Percentiles rank a stretch among this genome's conserved stretches.
Conservation (phyloP, 1,284 basidiomycete genomes). For the Limonomyces culmigenus region DNA sequence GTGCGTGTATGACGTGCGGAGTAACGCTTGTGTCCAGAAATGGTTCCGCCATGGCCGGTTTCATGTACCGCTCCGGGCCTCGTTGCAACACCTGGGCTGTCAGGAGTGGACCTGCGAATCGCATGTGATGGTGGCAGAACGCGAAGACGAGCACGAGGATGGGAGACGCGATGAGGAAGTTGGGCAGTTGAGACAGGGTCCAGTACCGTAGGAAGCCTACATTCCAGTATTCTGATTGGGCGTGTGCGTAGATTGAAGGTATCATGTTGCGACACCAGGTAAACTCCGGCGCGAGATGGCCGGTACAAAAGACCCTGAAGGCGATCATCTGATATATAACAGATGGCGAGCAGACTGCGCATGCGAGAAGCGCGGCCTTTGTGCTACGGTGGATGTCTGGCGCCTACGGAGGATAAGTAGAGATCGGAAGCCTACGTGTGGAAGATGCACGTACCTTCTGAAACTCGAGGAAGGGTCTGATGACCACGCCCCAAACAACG, state of each 20-base stretch:
- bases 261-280: slow-evolving; percentile 44
- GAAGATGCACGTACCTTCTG: slow-evolving; percentile 15
- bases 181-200: slow-evolving; percentile 70
- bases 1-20: slow-evolving; percentile 59
- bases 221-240: slow-evolving; percentile 82
- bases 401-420: background rate
- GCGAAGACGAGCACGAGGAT: slow-evolving; percentile 37
- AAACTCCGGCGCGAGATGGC: background rate
- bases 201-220: slow-evolving; percentile 80
- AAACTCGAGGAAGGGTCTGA: slow-evolving; percentile 29
- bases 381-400: slow-evolving; percentile 4
- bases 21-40: slow-evolving; percentile 21
- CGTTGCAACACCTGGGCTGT: no score
- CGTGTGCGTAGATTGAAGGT: slow-evolving; percentile 71
- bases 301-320: slow-evolving; percentile 47
- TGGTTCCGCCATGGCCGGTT: slow-evolving; percentile 4
- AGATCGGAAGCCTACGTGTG: background rate
- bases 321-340: slow-evolving; percentile 51
- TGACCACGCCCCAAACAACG: slow-evolving; percentile 51
- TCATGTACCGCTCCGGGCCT: no score
- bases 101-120: no score
- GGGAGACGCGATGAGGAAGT: slow-evolving; percentile 72
- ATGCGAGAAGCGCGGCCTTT: slow-evolving; percentile 22
- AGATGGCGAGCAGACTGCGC: slow-evolving; percentile 46
- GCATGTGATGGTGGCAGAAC: slow-evolving; percentile 22